Evolutionary conservation across 805 yeast genomes (phyloP), one percentile per base, ranked within the genome.

Genomic region (Pichia exigua): DNA sequence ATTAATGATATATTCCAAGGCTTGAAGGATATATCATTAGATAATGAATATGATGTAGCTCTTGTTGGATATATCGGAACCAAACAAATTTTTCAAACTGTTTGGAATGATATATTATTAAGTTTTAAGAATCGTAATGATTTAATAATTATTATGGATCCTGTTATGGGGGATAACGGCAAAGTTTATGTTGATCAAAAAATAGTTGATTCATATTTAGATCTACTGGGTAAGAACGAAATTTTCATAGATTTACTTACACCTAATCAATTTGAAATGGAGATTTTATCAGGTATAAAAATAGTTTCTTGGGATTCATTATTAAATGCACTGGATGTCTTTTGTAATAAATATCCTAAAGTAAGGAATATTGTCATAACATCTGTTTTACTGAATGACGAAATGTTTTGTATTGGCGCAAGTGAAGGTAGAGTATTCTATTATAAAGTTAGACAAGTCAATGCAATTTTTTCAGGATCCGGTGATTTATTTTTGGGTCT

Each of bases 161-260:
- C 98, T 1, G 94, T 92, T 1, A 69, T 92, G 64, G 98, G 98
- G 13, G 98, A 92, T 63, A 84, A 88, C 59, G 97, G 96, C 1
- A 75, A 72, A 52, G 66, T 90, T 3, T 92, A 92, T 64, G 96
- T 92, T 1, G 75, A 75, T 52, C 76, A 74, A 49, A 75, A 70
- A 13, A 74, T 83, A 26, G 70, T 84, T 0, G 78, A 79, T 0
- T 65, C 74, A 2, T 84, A 83, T 61, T 70, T 72, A 57, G 55
- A 70, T 13, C 67, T 83, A n/a, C 62, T 85, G 38, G 77, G 76
- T 2, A 44, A 39, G 3, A 42, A 49, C 18, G 46, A 38, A 9
- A 28, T 48, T 28, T 52, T 58, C 21, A 75, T 85, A 1, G 71
- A 73, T 42, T 59, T 84, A 39, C 75, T 78, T 2, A 82, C 90